phyloP scores from a whole-genome alignment of 306 rosid species.

The Psophocarpus tetragonolobus region DNA sequence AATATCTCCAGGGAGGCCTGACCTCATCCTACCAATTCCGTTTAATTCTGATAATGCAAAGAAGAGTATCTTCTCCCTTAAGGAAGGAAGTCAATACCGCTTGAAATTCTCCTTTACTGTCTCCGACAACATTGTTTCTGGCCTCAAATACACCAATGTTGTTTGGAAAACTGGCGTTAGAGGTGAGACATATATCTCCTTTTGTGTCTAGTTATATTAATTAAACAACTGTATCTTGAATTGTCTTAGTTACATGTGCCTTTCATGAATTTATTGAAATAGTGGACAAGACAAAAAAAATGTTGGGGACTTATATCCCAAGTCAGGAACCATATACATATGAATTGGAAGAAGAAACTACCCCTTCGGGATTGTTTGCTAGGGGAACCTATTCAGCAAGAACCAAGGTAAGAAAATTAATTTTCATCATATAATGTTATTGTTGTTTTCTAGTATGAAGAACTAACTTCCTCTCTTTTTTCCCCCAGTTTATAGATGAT shows the following conservation, averaged over 20 bases:
- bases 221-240: background rate
- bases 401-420: constrained; percentile 60
- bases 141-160: constrained; percentile 75
- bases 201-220: constrained; percentile 22
- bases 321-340: constrained; percentile 67
- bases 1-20: constrained; percentile 58
- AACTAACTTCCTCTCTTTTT: background rate
- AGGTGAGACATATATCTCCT: constrained; percentile 42
- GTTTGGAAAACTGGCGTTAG: constrained; percentile 82
- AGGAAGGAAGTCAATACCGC: constrained; percentile 70
- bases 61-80: constrained; percentile 60
- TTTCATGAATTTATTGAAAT: constrained; percentile 33
- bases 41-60: constrained; percentile 50
- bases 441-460: background rate
- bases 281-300: constrained; percentile 75
- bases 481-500: constrained; percentile 81
- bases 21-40: constrained; percentile 68
- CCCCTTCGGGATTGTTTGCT: constrained; percentile 80
- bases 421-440: background rate
- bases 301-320: constrained; percentile 92
- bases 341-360: constrained; percentile 76
- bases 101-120: constrained; percentile 66
- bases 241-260: constrained; percentile 20
- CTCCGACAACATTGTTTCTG: constrained; percentile 74
- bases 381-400: constrained; percentile 83